A percentile compares a stretch with the other conserved stretches of the same genome.
Conservation (phyloP, 257 asterid genomes). For the Lavandula angustifolia region DNA sequence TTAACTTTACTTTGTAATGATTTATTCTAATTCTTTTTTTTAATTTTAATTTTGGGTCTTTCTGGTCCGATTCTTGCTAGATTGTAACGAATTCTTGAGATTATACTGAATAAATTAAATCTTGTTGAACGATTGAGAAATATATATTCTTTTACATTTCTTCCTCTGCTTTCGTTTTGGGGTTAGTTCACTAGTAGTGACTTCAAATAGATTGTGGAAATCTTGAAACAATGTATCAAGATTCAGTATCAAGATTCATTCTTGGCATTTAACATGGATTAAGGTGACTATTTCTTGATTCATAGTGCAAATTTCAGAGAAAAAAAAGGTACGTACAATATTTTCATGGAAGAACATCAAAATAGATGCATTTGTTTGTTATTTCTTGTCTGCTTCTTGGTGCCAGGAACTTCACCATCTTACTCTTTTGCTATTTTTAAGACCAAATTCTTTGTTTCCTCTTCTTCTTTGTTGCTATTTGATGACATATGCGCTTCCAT, state of each 20-base stretch:
- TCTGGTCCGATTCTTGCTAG: conserved; percentile 24
- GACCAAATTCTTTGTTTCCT: background rate
- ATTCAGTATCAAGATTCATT: too few relatives aligned
- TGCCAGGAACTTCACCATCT: background rate
- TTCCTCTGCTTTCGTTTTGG: background rate
- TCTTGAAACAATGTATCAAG: background rate
- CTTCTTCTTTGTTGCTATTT: background rate
- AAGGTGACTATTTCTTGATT: background rate
- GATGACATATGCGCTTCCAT: conserved; percentile 14
- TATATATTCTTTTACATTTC: background rate
- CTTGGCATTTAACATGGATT: background rate
- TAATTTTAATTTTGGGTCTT: background rate
- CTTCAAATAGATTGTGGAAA: background rate
- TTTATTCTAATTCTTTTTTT: background rate
- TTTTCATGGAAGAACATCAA: background rate
- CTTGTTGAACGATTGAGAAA: conserved; percentile 10
- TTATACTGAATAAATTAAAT: conserved; percentile 27
- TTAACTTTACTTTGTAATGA: conserved; percentile 25
- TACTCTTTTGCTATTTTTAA: background rate
- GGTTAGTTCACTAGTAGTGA: background rate
- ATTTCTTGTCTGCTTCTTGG: background rate
- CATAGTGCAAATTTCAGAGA: background rate
- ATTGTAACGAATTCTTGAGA: conserved; percentile 12
- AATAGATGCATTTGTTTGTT: background rate
- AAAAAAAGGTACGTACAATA: conserved; percentile 8